Evolutionary conservation across 2,329 filamentous ascomycete species (phyloP), one percentile per base, ranked within the genome.

Genomic region (Hirsutella rhossiliensis): DNA sequence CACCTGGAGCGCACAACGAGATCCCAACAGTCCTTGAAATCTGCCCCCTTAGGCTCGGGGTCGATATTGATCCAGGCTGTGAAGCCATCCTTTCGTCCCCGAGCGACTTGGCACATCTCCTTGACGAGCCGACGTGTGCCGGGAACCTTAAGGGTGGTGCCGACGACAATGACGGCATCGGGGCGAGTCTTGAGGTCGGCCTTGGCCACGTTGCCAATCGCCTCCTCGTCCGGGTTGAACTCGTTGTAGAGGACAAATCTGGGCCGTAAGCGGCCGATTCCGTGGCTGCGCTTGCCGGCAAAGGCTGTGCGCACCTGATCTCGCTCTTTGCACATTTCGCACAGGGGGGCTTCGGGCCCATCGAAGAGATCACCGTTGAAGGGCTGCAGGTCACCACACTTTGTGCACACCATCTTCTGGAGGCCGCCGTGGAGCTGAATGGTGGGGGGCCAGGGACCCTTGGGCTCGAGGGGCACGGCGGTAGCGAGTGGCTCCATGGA

Each of bases 241-340:
- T 98, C 92, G 60, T 97, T 96, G 68, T 98, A 98, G 11, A 98
- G 74, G 5, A 97, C 90, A 69, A 98, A 96, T 45, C 92, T 79
- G 19, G 92, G 92, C 19, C 92, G 80, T 49, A 98, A 68, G 48
- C 86, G 80, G 37, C 92, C 92, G 54, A 98, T 84, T 1, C 92
- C 92, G 57, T 96, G 92, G 57, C 89, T 94, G 47, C 92, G 80
- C 64, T 95, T 90, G 41, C 89, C 88, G 12, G 81, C 84, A 49
- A 80, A 72, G 5, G 74, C 72, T 15, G 83, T 85, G 55, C 92
- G 84, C 40, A 89, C 76, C 46, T 78, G 65, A 58, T 98, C 90
- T 46, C 79, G 77, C 48, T 76, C 77, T 43, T 80, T 75, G 61
- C 92, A 98, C 40, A 75, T 73, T 11, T 69, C 68, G 62, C 92